These are phyloP conservation scores for Planoprotostelium fungivorum DNA, from an alignment of 78 protist species.

Conservation along the genomic window DNA sequence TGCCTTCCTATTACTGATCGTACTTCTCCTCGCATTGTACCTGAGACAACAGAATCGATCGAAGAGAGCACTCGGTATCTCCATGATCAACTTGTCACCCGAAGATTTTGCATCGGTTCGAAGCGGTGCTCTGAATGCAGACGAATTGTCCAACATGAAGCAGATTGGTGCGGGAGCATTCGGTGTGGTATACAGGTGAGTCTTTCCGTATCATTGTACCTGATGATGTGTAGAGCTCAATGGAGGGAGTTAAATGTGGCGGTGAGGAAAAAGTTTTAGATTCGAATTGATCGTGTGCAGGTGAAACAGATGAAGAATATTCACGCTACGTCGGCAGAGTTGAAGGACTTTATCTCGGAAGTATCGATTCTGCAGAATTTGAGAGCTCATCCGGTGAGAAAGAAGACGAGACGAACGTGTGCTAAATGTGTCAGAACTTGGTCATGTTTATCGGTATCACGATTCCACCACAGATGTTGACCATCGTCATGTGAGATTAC, in stretches of 20 bases:
- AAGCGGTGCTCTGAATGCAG: not conserved
- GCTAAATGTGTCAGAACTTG: no score
- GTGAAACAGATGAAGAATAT: not conserved
- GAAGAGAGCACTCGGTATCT: not conserved
- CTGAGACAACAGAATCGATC: not conserved
- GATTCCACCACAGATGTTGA: not conserved
- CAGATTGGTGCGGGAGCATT: not conserved
- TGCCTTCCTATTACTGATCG: not conserved
- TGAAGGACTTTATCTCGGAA: not conserved
- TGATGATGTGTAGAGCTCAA: not conserved
- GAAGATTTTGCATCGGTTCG: not conserved
- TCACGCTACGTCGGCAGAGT: not conserved
- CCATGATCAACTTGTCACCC: not conserved
- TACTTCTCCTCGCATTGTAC: not conserved
- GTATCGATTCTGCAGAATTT: not conserved
- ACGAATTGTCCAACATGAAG: not conserved
- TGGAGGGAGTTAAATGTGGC: not conserved
- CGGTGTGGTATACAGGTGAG: not conserved
- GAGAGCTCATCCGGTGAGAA: not conserved
- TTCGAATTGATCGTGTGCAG: no score
- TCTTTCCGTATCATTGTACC: not conserved
- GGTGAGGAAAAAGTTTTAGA: no score
- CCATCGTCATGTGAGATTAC: not conserved
- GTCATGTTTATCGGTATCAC: not conserved
- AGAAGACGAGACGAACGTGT: no score